Evolutionary conservation across 2,329 filamentous ascomycete species (phyloP), one percentile per base, ranked within the genome.

Genomic region (Diaporthe caulivora): DNA sequence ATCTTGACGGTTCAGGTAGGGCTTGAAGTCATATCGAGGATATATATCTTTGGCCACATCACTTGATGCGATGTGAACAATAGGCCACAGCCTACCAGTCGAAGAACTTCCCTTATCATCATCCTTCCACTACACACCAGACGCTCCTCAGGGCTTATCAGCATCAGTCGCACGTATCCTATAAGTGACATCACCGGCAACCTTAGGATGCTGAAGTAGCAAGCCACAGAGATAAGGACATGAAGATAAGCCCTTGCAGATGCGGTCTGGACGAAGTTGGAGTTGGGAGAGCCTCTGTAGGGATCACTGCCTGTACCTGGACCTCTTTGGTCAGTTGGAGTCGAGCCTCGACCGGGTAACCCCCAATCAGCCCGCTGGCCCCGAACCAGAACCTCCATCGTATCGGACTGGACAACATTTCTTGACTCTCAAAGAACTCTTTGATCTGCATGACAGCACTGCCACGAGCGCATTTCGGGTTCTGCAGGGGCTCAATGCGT

Each of bases 171-270:
- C 26, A 29, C 47, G 15, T 24, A 67, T 21, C 21, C 18, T 26
- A 53, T 15, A 21, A 26, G 68, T 70, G 68, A 57, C 68, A 70
- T 58, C 51, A 60, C 68, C 37, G 53, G 62, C 62, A 67, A 26
- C n/a, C 24, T 51, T 67, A 17, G 13, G n/a, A 60, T 26, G 53
- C 26, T 70, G n/a, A 70, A 60, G 37, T 21, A 24, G 24, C 51
- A 60, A 49, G 68, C 68, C 54, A 57, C 54, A 49, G 40, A 70
- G 68, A 70, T 70, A 70, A 60, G 68, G 26, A 51, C 26, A 17
- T 21, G 29, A 15, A 60, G 68, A 70, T 70, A 70, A 70, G 68
- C 42, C 17, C 15, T 8, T 47, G 31, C 58, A 34, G 40, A n/a
- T 64, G 42, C 29, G 29, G 26, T 37, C 29, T 21, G 18, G 26